Evolutionary conservation across 352 stramenopile genomes (phyloP).

Genomic region (Globisporangium mamillatum): DNA sequence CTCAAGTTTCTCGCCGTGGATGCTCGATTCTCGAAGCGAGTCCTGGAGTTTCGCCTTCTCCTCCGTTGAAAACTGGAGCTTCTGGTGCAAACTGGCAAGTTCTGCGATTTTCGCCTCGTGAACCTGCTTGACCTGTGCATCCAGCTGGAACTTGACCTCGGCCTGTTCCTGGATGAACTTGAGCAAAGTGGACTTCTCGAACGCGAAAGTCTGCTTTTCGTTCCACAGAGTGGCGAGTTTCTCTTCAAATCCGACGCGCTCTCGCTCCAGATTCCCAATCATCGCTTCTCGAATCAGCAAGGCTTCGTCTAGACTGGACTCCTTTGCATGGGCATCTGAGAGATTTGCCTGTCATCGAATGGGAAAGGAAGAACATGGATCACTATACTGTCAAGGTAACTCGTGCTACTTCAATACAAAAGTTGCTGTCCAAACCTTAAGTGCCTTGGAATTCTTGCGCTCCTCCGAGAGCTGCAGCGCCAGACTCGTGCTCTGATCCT

Average conservation of each 20-base stretch:
- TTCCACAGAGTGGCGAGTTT: slow-evolving; percentile 36
- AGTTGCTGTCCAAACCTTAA: slow-evolving; percentile 18
- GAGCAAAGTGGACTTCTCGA: slow-evolving; percentile 70
- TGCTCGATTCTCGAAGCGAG: slow-evolving; percentile 27
- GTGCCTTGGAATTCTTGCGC: slow-evolving; percentile 30
- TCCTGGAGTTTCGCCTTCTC: slow-evolving; percentile 43
- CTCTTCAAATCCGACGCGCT: slow-evolving; percentile 41
- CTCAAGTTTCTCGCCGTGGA: slow-evolving; percentile 30
- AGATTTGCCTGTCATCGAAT: slow-evolving; percentile 21
- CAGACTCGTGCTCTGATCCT: slow-evolving; percentile 63
- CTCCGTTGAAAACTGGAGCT: slow-evolving; percentile 35
- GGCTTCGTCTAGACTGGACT: slow-evolving; percentile 48
- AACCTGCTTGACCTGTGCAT: slow-evolving; percentile 47
- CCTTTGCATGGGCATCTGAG: slow-evolving; percentile 25
- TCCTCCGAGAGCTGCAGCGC: slow-evolving; percentile 64
- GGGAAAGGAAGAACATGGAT: neutral
- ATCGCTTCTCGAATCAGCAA: slow-evolving; percentile 48
- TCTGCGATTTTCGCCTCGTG: slow-evolving; percentile 43
- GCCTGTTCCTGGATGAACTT: slow-evolving; percentile 78
- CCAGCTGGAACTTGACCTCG: slow-evolving; percentile 60
- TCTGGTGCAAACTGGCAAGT: slow-evolving; percentile 27
- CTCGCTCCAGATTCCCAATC: slow-evolving; percentile 54
- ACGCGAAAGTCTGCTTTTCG: slow-evolving; percentile 53
- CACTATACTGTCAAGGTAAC: neutral
- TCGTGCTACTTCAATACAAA: neutral